Evolutionary conservation across 257 asterid genomes (phyloP), one percentile per base, ranked within the genome.

Genomic region (Schizonepeta tenuifolia): DNA sequence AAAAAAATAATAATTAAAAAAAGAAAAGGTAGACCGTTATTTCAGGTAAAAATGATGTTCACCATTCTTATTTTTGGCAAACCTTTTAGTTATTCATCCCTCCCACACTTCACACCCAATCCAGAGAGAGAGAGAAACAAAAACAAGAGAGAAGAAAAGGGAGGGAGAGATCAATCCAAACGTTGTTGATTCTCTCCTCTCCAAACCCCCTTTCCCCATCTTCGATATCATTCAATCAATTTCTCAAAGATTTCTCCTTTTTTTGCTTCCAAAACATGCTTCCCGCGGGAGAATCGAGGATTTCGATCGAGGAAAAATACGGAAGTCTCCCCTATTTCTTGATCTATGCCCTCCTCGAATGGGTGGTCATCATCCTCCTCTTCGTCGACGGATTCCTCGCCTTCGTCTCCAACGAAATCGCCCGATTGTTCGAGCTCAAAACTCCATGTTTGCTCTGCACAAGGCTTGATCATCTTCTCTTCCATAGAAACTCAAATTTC

Each of bases 381-480:
- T 89, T 90, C 80, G 11, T 81, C 6, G 98, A 95, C 43, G 97
- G 96, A 0, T 41, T 90, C 71, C 84, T 89, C 14, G 84, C 93
- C 7, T 89, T 88, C 64, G 22, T 87, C 17, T 82, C 86, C 33
- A 85, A 85, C 15, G 98, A 92, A 75, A 80, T 90, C 6, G 92
- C 99, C 13, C 71, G 79, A 22, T 74, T 87, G 6, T 90, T 92
- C 15, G 91, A 89, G 15, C 81, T 90, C 67, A 69, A 76, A 69
- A 80, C 72, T 69, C 99, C 99, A 4, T 95, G 99, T 22, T 71
- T 92, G 82, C 83, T 95, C 43, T 95, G 98, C 71, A 89, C 98
- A 0, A 82, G 96, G 54, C 81, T 95, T 12, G 95, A 92, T 73
- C 92, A 89, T 43, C 55, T 87, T 9, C 81, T 90, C 11, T 77